Percentiles rank a stretch among this genome's conserved stretches.
Evolutionary conservation across 1,284 basidiomycete species (phyloP).

Genomic region (Phylloboletellus chloephorus): DNA sequence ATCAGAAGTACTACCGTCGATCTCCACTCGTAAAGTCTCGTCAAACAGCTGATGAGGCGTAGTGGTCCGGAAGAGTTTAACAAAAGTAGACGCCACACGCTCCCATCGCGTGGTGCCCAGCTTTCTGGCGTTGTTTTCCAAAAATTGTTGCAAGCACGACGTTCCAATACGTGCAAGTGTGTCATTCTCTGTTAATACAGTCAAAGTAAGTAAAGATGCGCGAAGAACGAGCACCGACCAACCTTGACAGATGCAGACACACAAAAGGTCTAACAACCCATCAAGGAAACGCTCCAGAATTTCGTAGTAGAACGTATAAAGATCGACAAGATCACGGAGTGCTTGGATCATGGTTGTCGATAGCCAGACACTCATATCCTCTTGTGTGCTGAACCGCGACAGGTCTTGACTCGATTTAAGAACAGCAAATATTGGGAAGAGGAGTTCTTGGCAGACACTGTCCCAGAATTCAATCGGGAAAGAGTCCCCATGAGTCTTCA

Average conservation of each 20-base stretch:
- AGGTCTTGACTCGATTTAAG: constrained; percentile 88
- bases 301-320: constrained; percentile 96
- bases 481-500: constrained; percentile 84
- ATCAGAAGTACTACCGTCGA: constrained; percentile 57
- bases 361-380: constrained; percentile 99
- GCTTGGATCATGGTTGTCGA: constrained; percentile 99
- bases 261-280: constrained; percentile 87
- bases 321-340: constrained; percentile 88
- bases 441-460: constrained; percentile 90
- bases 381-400: constrained; percentile 90
- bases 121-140: constrained; percentile 92
- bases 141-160: constrained; percentile 92
- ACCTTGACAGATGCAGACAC: constrained; percentile 99
- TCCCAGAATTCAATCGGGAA: constrained; percentile 98
- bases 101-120: constrained; percentile 87
- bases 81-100: constrained; percentile 87
- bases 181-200: constrained; percentile 75
- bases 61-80: constrained; percentile 94
- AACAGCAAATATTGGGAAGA: constrained; percentile 99
- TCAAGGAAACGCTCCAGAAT: constrained; percentile 88
- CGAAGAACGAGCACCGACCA: constrained; percentile 17
- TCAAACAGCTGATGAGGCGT: constrained; percentile 98
- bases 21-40: constrained; percentile 76
- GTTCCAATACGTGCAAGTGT: constrained; percentile 97
- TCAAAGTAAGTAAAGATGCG: constrained; percentile 5